Percentiles rank a stretch among this genome's conserved stretches.
phyloP scores from a whole-genome alignment of 495 filamentous ascomycete species.

The Evansstolkia leycettana region DNA sequence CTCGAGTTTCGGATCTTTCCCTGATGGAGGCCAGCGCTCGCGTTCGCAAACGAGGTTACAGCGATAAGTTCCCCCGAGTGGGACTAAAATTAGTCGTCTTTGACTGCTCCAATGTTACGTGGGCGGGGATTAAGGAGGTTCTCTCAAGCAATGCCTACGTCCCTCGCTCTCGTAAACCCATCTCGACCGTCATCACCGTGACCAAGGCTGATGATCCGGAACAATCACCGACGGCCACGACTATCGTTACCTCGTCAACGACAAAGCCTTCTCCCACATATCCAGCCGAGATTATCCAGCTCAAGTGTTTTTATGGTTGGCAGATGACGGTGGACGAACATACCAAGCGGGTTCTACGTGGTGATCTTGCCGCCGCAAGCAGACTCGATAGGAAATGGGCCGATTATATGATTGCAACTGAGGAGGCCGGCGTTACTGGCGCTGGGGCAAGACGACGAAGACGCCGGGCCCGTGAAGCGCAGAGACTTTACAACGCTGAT shows the following conservation, averaged over 20 bases:
- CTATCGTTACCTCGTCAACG: conserved; percentile 20
- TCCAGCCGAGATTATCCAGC: conserved; percentile 61
- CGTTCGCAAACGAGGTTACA: conserved; percentile 53
- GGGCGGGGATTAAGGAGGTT: conserved; percentile 82
- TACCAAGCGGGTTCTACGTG: conserved; percentile 65
- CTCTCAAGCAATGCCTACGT: conserved; percentile 71
- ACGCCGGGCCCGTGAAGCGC: conserved; percentile 64
- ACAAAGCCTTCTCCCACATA: conserved; percentile 30
- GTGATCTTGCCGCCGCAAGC: conserved; percentile 56
- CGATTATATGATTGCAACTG: conserved; percentile 82
- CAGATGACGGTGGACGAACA: conserved; percentile 92
- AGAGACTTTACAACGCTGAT: conserved; percentile 56
- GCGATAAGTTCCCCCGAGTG: conserved; percentile 37
- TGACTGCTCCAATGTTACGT: conserved; percentile 82
- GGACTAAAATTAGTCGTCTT: conserved; percentile 74
- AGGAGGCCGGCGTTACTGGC: conserved; percentile 68
- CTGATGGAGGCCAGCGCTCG: conserved; percentile 74
- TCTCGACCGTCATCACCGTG: conserved; percentile 14
- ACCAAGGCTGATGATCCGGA: conserved; percentile 17
- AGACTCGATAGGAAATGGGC: conserved; percentile 84
- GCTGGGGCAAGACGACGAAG: conserved; percentile 53
- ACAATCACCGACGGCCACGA: conserved; percentile 14
- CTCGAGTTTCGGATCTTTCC: conserved; percentile 75
- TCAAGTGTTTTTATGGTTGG: conserved; percentile 93
- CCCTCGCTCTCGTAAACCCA: conserved; percentile 24